Evolutionary conservation across 768 basidiomycete genomes (phyloP).

Genomic region (Cystobasidium ongulense): DNA sequence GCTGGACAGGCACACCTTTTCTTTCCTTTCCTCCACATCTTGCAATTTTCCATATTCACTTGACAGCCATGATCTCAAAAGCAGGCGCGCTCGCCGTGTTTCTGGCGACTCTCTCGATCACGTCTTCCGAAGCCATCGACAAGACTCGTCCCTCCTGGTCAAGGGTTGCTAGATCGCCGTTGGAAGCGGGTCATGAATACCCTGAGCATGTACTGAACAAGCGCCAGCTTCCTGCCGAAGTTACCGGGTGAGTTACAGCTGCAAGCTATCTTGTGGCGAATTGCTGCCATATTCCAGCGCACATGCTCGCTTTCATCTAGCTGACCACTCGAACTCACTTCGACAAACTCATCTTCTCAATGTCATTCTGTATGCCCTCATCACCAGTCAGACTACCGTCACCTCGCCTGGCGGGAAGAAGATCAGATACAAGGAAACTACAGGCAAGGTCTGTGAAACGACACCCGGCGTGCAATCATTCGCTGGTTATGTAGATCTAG

Average conservation of each 20-base stretch:
- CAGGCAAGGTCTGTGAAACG: conserved; percentile 19
- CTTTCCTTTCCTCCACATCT: background rate
- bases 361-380: background rate
- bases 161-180: conserved; percentile 3
- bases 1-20: background rate
- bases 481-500: conserved; percentile 60
- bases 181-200: conserved; percentile 10
- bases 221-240: conserved; percentile 27
- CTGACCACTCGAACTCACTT: too few species aligned
- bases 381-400: conserved; percentile 5
- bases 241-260: background rate
- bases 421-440: conserved; percentile 17
- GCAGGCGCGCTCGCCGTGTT: background rate
- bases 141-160: background rate
- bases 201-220: conserved; percentile 23
- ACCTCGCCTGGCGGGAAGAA: conserved; percentile 2
- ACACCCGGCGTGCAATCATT: conserved; percentile 14
- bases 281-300: too few species aligned
- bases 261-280: background rate
- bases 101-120: background rate
- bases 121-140: background rate
- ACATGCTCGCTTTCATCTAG: too few species aligned
- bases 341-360: too few species aligned
- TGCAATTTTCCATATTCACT: background rate
- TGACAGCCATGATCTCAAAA: background rate